Percentiles rank a stretch among this genome's conserved stretches.
Conservation (phyloP, 192 early-diverging fungal genomes). For the Fimicolochytrium jonesii region DNA sequence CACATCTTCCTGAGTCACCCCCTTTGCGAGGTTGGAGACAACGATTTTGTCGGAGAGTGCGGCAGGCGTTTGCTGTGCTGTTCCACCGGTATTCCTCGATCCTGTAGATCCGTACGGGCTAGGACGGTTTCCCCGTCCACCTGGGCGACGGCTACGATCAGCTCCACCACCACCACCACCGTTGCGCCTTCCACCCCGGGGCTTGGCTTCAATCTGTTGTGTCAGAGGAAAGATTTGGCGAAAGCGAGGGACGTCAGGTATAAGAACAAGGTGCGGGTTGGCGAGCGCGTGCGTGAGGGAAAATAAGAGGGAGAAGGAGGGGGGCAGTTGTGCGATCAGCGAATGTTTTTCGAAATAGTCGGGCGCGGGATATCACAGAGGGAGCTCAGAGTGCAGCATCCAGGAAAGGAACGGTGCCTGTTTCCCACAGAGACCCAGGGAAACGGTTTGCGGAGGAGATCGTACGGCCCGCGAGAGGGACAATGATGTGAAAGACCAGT, state of each 20-base stretch:
- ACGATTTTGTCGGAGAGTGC: conserved; percentile 24
- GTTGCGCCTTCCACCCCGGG: conserved; percentile 6
- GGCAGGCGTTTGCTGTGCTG: conserved; percentile 7
- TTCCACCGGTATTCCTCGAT: neutral
- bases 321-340: neutral
- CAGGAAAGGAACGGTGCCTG: too few relatives aligned
- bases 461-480: too few relatives aligned
- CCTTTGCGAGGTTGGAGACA: conserved; percentile 40
- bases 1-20: conserved; percentile 40
- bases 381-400: too few relatives aligned
- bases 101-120: conserved; percentile 5
- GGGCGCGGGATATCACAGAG: neutral
- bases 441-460: too few relatives aligned
- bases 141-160: conserved; percentile 13
- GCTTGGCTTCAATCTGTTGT: conserved; percentile 24
- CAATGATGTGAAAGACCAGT: too few relatives aligned
- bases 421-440: too few relatives aligned
- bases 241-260: neutral
- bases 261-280: neutral
- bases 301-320: conserved; percentile 1
- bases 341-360: neutral
- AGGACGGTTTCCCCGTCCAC: neutral
- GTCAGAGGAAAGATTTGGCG: too few relatives aligned
- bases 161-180: conserved; percentile 20
- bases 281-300: neutral